Percentiles rank a stretch among this genome's conserved stretches.
Evolutionary conservation across 176 grass and related monocot species (phyloP).

Genomic region (Cenchrus purpureus): DNA sequence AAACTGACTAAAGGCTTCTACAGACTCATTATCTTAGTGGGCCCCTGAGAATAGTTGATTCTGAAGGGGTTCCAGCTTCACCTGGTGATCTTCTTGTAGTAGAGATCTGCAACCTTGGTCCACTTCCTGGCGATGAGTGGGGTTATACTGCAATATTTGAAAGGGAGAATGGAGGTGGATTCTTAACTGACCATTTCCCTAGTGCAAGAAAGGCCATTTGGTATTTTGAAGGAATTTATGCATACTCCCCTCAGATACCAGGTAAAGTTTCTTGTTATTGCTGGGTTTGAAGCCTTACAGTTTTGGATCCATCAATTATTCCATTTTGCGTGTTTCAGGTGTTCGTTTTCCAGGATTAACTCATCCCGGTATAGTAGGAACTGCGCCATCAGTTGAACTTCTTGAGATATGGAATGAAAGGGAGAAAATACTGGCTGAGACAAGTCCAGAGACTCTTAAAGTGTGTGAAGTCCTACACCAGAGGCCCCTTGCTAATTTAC

Average conservation of each 20-base stretch:
- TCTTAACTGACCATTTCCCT: slow-evolving; percentile 90
- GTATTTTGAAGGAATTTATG: slow-evolving; percentile 99
- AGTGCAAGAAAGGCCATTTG: slow-evolving; percentile 87
- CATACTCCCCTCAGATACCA: slow-evolving; percentile 87
- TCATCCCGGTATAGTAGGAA: slow-evolving; percentile 88
- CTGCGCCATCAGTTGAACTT: slow-evolving; percentile 85
- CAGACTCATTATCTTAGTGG: slow-evolving; percentile 93
- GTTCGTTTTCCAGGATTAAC: slow-evolving; percentile 89
- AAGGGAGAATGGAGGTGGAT: slow-evolving; percentile 93
- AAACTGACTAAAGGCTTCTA: slow-evolving; percentile 31
- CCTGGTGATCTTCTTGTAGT: slow-evolving; percentile 89
- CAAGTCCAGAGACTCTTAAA: slow-evolving; percentile 50
- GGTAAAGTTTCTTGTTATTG: slow-evolving; percentile 44
- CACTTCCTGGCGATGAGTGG: slow-evolving; percentile 88
- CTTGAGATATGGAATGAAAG: slow-evolving; percentile 89
- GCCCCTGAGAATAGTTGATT: slow-evolving; percentile 78
- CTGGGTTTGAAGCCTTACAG: slow-evolving; percentile 19
- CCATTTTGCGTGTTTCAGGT: slow-evolving; percentile 47
- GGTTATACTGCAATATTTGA: slow-evolving; percentile 92
- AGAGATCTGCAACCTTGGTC: slow-evolving; percentile 91
- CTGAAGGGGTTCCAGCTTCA: slow-evolving; percentile 72
- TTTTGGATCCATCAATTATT: slow-evolving; percentile 10
- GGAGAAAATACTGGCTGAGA: slow-evolving; percentile 77
- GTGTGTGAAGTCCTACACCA: slow-evolving; percentile 88
- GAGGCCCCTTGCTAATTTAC: slow-evolving; percentile 77